phyloP scores from a whole-genome alignment of 257 asterid genomes.

The Thymus mandschuricus region DNA sequence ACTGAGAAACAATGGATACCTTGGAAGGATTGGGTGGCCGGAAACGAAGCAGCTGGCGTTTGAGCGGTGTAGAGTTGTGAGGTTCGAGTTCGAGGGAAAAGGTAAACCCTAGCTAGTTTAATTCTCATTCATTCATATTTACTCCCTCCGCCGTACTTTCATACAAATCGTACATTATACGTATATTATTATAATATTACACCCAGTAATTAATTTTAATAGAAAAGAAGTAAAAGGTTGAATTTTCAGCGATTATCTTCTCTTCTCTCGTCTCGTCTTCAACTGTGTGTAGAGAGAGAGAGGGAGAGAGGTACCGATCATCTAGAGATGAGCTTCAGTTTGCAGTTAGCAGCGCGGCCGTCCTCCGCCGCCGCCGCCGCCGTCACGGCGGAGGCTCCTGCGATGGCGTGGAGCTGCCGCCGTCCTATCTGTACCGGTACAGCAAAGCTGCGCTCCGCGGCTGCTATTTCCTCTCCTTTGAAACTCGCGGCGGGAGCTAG shows the following conservation, averaged over 20 bases:
- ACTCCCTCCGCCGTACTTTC: neutral
- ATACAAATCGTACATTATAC: too few species aligned
- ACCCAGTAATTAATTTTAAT: too few species aligned
- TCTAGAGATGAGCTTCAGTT: slow-evolving; percentile 32
- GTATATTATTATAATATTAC: too few species aligned
- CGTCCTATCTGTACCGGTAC: slow-evolving; percentile 6
- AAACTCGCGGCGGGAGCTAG: slow-evolving; percentile 9
- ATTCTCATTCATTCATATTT: neutral
- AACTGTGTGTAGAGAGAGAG: neutral
- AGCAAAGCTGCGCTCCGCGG: slow-evolving; percentile 11
- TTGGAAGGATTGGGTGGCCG: slow-evolving; percentile 24
- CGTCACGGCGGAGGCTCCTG: slow-evolving; percentile 11
- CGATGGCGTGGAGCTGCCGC: slow-evolving; percentile 16
- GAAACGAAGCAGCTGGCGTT: slow-evolving; percentile 28
- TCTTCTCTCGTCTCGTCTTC: neutral
- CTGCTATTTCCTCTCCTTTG: slow-evolving; percentile 26
- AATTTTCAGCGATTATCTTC: neutral
- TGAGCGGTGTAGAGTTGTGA: slow-evolving; percentile 31
- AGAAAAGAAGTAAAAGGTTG: neutral
- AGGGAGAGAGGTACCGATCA: neutral
- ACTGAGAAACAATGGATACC: slow-evolving; percentile 14
- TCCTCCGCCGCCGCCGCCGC: slow-evolving; percentile 16
- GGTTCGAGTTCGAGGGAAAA: neutral
- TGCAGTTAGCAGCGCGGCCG: slow-evolving; percentile 26
- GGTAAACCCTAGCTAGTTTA: slow-evolving; percentile 21